Evolutionary conservation across 1,284 basidiomycete genomes (phyloP), one percentile per base, ranked within the genome.

Genomic region (Moesziomyces sp.): DNA sequence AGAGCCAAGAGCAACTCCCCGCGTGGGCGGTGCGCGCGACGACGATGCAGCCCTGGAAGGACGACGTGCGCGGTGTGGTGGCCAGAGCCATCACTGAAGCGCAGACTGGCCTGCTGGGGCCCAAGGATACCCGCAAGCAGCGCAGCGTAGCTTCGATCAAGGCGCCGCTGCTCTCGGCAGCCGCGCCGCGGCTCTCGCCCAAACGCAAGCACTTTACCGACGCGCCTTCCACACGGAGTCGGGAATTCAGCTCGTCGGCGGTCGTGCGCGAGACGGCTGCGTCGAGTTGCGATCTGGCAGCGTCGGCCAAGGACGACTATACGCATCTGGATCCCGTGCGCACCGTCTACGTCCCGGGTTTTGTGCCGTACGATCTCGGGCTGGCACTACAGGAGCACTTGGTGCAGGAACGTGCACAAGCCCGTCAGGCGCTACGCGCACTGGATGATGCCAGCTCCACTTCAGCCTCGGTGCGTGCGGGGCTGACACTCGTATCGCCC

Each of bases 401-500:
- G 5, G 74, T 83, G 19, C 57, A 68, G 10, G 66, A 74, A n/a
- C 69, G 82, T 0, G 49, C 65, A 5, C 52, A 55, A 8, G 79
- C 82, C 0, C 73, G 80, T 9, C 65, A 74, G 1, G 60, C 94
- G 81, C 87, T 90, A 76, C 94, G 96, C 83, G 86, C 85, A 16
- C 85, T 85, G 8, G 92, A 91, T 26, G 84, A 94, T 42, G 90
- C 92, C 0, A 93, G 94, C 85, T 94, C 24, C 91, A 93, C 83
- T 88, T 93, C 78, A 87, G 85, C 59, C 86, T 58, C 49, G 6
- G 54, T 48, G 2, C 42, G 58, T 1, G 28, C 70, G 10, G 70
- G 70, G 0, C 51, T 38, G 6, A 93, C 19, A 90, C 93, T 73
- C 85, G 46, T 70, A 48, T 23, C 42, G 1, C 88, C 51, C 79